These are phyloP conservation scores for Rubia tinctorum DNA, from an alignment of 305 asterid species.

Conservation along the genomic window DNA sequence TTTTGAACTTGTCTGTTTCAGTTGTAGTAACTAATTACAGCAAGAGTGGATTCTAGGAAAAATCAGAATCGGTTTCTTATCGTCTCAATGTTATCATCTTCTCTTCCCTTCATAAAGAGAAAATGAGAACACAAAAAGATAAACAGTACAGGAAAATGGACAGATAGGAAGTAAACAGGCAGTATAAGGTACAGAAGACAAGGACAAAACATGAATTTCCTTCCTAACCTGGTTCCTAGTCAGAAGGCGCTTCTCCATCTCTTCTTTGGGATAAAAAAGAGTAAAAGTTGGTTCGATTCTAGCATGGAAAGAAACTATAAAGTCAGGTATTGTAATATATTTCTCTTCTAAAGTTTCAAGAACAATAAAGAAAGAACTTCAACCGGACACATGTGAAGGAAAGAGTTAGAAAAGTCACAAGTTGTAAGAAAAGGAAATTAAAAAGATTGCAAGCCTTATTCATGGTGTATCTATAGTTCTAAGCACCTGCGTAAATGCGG, in stretches of 20 bases:
- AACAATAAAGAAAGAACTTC: background rate
- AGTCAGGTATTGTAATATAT: background rate
- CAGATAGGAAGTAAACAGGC: background rate
- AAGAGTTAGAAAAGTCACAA: conserved; percentile 44
- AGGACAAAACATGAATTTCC: background rate
- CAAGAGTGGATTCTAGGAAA: conserved; percentile 89
- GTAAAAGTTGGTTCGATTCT: conserved; percentile 84
- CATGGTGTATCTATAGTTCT: no score
- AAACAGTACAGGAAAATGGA: no score
- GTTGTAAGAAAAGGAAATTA: no score
- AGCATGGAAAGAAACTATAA: conserved; percentile 47
- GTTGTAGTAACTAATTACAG: conserved; percentile 78
- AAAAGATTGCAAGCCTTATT: no score
- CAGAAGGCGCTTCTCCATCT: conserved; percentile 91
- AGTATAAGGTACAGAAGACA: background rate
- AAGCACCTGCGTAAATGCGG: no score
- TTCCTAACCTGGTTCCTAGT: conserved; percentile 75
- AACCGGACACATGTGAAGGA: background rate
- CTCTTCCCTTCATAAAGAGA: conserved; percentile 65
- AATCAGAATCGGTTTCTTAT: conserved; percentile 92
- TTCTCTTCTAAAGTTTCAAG: background rate
- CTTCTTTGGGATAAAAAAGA: conserved; percentile 90
- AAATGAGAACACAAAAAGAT: background rate
- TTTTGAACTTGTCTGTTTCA: conserved; percentile 81
- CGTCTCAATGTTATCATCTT: conserved; percentile 90